phyloP scores from a whole-genome alignment of 2,329 filamentous ascomycete species.

The Coniosporium tulheliwenetii region DNA sequence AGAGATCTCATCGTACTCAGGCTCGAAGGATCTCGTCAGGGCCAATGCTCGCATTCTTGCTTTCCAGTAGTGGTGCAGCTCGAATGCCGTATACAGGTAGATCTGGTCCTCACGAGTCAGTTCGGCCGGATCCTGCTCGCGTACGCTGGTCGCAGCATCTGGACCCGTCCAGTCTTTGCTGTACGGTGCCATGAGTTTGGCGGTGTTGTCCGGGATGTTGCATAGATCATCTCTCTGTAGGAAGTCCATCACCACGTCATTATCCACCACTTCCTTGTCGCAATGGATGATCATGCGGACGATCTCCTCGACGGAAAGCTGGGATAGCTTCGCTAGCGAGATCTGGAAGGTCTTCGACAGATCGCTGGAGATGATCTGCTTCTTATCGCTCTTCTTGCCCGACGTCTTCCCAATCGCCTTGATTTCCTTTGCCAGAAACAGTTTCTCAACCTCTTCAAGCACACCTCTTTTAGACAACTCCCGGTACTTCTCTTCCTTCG shows the following conservation, averaged over 20 bases:
- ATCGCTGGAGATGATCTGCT: constrained; percentile 87
- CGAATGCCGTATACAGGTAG: constrained; percentile 82
- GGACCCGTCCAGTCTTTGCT: constrained; percentile 93
- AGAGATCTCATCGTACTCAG: constrained; percentile 84
- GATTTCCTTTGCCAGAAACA: constrained; percentile 95
- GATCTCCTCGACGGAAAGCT: constrained; percentile 66
- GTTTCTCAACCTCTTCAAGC: constrained; percentile 89
- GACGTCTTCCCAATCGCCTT: constrained; percentile 61
- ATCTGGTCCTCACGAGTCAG: constrained; percentile 92
- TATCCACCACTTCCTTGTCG: constrained; percentile 76
- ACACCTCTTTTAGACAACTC: constrained; percentile 91
- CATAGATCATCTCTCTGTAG: constrained; percentile 84
- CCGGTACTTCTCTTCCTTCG: constrained; percentile 87
- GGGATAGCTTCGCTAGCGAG: constrained; percentile 84
- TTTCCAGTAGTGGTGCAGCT: constrained; percentile 97
- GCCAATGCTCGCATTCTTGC: constrained; percentile 83
- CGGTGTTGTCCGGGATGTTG: constrained; percentile 77
- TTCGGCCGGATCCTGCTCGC: constrained; percentile 76
- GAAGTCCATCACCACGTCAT: constrained; percentile 90
- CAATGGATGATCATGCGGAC: constrained; percentile 92
- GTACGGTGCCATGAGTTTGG: constrained; percentile 87
- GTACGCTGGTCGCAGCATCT: constrained; percentile 57
- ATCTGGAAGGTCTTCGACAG: constrained; percentile 86
- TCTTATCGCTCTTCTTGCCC: constrained; percentile 75
- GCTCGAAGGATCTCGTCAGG: constrained; percentile 68